These are phyloP conservation scores for Aspergillus hancockii DNA, from an alignment of 495 filamentous ascomycete species.

Conservation along the genomic window DNA sequence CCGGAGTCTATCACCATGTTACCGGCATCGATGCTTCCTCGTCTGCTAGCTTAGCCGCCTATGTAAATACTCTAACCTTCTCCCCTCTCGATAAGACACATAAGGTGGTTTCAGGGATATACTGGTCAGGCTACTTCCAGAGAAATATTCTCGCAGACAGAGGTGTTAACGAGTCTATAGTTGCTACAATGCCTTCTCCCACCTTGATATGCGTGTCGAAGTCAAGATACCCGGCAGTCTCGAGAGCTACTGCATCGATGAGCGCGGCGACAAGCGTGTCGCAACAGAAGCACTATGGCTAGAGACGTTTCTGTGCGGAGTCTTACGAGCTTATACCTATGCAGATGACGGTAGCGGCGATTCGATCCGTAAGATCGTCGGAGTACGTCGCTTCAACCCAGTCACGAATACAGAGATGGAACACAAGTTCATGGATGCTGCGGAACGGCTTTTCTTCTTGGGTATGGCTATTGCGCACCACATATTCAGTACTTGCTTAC, in stretches of 20 bases:
- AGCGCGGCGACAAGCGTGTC: constrained; percentile 88
- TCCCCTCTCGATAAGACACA: constrained; percentile 79
- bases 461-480: constrained; percentile 57
- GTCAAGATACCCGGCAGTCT: constrained; percentile 94
- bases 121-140: constrained; percentile 64
- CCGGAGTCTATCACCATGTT: constrained; percentile 96
- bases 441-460: constrained; percentile 91
- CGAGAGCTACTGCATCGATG: constrained; percentile 94
- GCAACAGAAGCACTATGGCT: constrained; percentile 94
- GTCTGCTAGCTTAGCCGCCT: constrained; percentile 93
- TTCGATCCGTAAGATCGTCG: constrained; percentile 88
- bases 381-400: constrained; percentile 92
- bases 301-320: constrained; percentile 93
- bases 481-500: background rate
- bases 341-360: constrained; percentile 93
- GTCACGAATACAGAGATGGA: constrained; percentile 96
- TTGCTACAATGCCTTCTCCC: constrained; percentile 99
- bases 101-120: constrained; percentile 90
- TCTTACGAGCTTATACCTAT: constrained; percentile 91
- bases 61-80: constrained; percentile 96
- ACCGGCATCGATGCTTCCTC: constrained; percentile 97
- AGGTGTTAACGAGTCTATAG: constrained; percentile 44
- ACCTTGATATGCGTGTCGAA: constrained; percentile 96
- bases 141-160: constrained; percentile 18
- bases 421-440: constrained; percentile 93